These are phyloP conservation scores for Leccinum broughii DNA, from an alignment of 768 basidiomycete species.

Conservation along the genomic window DNA sequence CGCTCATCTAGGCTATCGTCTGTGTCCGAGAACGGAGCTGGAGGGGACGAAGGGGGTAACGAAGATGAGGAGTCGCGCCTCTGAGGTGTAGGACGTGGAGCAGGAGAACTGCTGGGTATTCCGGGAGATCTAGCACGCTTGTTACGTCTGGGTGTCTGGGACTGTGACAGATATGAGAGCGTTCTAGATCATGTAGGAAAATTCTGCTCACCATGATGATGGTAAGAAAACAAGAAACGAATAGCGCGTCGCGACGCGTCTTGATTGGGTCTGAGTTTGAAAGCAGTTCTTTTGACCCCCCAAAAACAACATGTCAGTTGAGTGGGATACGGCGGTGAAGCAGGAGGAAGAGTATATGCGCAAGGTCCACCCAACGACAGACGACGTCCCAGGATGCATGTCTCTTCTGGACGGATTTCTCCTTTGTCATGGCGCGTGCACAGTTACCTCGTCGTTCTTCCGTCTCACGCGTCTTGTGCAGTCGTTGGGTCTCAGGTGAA, in stretches of 20 bases:
- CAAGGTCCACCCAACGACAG: constrained; percentile 66
- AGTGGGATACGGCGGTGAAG: constrained; percentile 56
- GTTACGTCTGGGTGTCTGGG: constrained; percentile 49
- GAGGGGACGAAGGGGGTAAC: constrained; percentile 84
- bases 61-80: constrained; percentile 69
- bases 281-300: constrained; percentile 20
- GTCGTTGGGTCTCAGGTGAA: constrained; percentile 80
- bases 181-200: not conserved
- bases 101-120: constrained; percentile 48
- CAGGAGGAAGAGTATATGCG: constrained; percentile 71
- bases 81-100: constrained; percentile 42
- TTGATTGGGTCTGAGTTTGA: constrained; percentile 42
- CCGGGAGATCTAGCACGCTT: constrained; percentile 67
- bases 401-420: constrained; percentile 71
- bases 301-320: constrained; percentile 20
- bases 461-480: constrained; percentile 33
- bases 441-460: constrained; percentile 2
- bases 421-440: constrained; percentile 60
- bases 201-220: constrained; percentile 41
- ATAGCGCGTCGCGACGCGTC: constrained; percentile 50
- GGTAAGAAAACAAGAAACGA: constrained; percentile 17
- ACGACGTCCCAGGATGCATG: constrained; percentile 83
- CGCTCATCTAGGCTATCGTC: constrained; percentile 77
- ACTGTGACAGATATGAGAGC: constrained; percentile 23
- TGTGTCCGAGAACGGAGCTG: constrained; percentile 81